Conservation (phyloP, 2,329 filamentous ascomycete species). For the Eutypa lata region DNA sequence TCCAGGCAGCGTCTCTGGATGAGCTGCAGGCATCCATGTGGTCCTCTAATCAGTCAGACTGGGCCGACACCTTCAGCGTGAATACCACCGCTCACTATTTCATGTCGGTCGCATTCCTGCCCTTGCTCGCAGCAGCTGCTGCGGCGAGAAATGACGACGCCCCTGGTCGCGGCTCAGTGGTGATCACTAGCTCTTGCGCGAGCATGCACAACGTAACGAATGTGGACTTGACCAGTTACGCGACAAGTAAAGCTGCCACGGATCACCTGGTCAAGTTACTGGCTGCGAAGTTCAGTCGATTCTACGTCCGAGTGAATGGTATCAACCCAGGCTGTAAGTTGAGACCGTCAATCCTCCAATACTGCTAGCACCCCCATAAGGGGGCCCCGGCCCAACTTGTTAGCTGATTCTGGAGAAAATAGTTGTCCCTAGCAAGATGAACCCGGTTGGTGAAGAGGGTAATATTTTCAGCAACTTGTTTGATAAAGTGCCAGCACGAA, state of each 20-base stretch:
- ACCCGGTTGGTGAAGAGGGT: constrained; percentile 27
- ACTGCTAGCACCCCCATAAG: too few species aligned
- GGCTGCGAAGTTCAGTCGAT: constrained; percentile 42
- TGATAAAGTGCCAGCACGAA: constrained; percentile 29
- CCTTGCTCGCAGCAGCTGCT: constrained; percentile 39
- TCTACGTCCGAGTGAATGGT: constrained; percentile 29
- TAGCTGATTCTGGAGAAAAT: not conserved
- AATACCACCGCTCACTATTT: constrained; percentile 51
- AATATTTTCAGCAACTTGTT: constrained; percentile 31
- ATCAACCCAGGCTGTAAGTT: constrained; percentile 33
- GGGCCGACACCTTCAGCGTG: constrained; percentile 42
- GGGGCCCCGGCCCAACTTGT: too few species aligned
- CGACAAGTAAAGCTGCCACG: constrained; percentile 48
- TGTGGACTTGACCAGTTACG: constrained; percentile 50
- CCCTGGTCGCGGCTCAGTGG: constrained; percentile 38
- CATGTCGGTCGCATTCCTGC: constrained; percentile 42
- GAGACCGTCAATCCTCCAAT: not conserved
- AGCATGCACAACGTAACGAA: constrained; percentile 52
- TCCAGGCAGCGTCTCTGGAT: constrained; percentile 36
- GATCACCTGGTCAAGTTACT: constrained; percentile 48
- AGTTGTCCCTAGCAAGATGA: constrained; percentile 35
- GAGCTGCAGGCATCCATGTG: constrained; percentile 45
- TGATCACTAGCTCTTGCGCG: constrained; percentile 49
- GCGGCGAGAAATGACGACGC: constrained; percentile 31
- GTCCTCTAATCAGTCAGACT: constrained; percentile 40